Base-by-base conservation (phyloP, 352 stramenopile species). In the Phytophthora ramorum region DNA sequence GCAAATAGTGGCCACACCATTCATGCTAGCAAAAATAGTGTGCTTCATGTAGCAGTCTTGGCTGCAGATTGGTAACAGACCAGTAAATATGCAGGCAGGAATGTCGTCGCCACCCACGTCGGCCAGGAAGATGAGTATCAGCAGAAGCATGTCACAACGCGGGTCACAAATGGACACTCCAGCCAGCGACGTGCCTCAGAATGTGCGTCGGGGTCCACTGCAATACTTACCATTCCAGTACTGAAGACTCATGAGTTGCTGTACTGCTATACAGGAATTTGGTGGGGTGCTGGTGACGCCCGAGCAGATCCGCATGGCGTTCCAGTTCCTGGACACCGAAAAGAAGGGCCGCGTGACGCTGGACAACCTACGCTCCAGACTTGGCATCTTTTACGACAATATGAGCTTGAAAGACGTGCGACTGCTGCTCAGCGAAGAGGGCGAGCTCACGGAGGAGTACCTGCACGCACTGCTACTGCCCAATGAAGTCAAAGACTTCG, bases 271-370 rank as follows among this genome's bases (percentile, higher is more conserved):
- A 24, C 37, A 96, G 73, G 79, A 87, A 19, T 85, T 91, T 35
- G 90, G 91, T 38, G 91, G 91, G 4, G 85, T 97, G 28, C 60
- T 95, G 13, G 80, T 97, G 24, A 94, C 83, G 14, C 78, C 86
- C 0, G 85, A 96, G 32, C 90, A 98, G 71, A 92, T 97, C 41
- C 79, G 75, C 38, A 63, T 73, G 19, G 91, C 89, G 34, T 98
- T 98, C 74, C 78, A 97, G 57, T 97, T 98, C 66, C 87, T 98
- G 13, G 92, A 97, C 72, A 60, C 95, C 8, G 89, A 97, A 41
- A 76, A 79, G 43, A 93, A 84, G 48, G 78, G 87, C 24, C 76
- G 77, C 32, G 86, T 98, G 48, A 97, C 89, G 24, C 58, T 92
- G n/a, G 74, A 85, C 4, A 95, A 91, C 52, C 71, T 97, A 28